Conservation (phyloP, 2,329 filamentous ascomycete genomes). For the Sphaceloma murrayae region DNA sequence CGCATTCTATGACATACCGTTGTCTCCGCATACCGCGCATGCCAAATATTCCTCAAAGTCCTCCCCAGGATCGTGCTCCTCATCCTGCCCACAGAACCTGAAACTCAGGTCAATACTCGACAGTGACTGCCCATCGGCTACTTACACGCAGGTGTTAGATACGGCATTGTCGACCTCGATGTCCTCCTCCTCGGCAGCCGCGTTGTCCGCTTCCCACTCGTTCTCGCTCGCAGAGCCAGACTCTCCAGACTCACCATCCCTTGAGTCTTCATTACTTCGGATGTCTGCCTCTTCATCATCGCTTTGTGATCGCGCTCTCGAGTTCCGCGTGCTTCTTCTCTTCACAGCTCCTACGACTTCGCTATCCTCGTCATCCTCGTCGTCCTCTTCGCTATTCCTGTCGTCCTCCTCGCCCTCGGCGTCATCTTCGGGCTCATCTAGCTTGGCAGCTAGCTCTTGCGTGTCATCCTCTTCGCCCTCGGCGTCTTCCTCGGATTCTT, state of each 20-base stretch:
- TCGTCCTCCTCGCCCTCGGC: conserved; percentile 53
- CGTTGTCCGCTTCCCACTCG: conserved; percentile 45
- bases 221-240: conserved; percentile 38
- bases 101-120: conserved; percentile 26
- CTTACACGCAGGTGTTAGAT: conserved; percentile 57
- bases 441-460: conserved; percentile 36
- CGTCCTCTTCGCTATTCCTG: conserved; percentile 55
- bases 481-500: conserved; percentile 39
- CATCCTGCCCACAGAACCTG: conserved; percentile 74
- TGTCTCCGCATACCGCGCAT: conserved; percentile 69
- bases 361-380: conserved; percentile 36
- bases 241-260: conserved; percentile 14
- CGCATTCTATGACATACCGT: conserved; percentile 56
- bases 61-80: conserved; percentile 71
- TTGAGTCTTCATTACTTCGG: conserved; percentile 24
- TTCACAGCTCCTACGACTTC: conserved; percentile 34
- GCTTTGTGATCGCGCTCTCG: conserved; percentile 22
- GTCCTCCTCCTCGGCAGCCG: conserved; percentile 44
- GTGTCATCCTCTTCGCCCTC: conserved; percentile 42
- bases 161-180: conserved; percentile 46
- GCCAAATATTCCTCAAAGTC: conserved; percentile 71
- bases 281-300: conserved; percentile 31
- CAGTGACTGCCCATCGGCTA: conserved; percentile 18
- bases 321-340: conserved; percentile 24
- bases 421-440: conserved; percentile 34